A percentile compares a stretch with the other conserved stretches of the same genome.
Conservation (phyloP, 768 basidiomycete genomes). For the Floccularia luteovirens region DNA sequence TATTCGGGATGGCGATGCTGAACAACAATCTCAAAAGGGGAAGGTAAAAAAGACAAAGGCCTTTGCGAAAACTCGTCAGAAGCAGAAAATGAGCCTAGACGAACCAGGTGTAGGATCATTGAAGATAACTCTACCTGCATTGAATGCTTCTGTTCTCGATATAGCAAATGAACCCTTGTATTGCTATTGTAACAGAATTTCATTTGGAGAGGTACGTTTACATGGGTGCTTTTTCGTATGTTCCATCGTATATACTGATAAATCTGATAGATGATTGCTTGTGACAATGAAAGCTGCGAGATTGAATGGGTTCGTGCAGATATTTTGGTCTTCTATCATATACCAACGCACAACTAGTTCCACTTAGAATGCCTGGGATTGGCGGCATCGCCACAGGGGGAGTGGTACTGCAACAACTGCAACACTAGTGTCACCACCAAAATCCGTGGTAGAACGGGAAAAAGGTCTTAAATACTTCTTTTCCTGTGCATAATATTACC, state of each 20-base stretch:
- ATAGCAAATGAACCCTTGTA: conserved; percentile 51
- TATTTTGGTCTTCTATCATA: not conserved
- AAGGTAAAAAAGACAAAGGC: not conserved
- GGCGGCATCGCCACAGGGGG: conserved; percentile 46
- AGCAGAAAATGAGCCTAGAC: not conserved
- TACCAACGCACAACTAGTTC: conserved; percentile 39
- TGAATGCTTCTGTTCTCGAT: conserved; percentile 9
- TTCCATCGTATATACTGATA: conserved; percentile 9
- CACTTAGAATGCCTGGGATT: conserved; percentile 65
- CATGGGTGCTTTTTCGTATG: conserved; percentile 4
- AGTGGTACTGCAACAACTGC: conserved; percentile 74
- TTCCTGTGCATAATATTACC: too few species aligned
- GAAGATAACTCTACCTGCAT: conserved; percentile 29
- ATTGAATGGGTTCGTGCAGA: conserved; percentile 74
- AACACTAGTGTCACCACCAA: conserved; percentile 29
- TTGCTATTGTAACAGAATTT: conserved; percentile 77
- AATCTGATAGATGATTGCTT: conserved; percentile 76
- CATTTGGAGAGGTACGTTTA: conserved; percentile 68
- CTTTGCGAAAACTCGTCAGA: not conserved
- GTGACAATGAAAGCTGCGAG: conserved; percentile 64
- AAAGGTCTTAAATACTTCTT: conserved; percentile 3
- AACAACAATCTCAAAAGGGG: not conserved
- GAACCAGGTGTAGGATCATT: conserved; percentile 9
- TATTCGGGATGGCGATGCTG: not conserved
- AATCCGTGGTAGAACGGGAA: conserved; percentile 4